Percentiles rank a stretch among this genome's conserved stretches.
Evolutionary conservation across 768 basidiomycete genomes (phyloP).

Genomic region (Boletus tomentosulus): DNA sequence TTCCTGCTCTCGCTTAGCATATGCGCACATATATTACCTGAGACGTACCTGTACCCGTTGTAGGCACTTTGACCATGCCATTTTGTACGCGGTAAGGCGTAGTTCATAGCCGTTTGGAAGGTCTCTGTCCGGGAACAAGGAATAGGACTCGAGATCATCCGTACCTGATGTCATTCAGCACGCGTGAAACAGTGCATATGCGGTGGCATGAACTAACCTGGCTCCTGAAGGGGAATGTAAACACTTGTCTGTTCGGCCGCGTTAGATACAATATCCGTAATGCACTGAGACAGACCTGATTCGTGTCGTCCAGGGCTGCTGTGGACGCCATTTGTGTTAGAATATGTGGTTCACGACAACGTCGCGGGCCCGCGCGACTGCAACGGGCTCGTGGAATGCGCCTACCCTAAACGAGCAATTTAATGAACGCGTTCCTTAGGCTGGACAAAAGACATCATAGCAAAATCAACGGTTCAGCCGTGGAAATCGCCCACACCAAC

Average conservation of each 20-base stretch:
- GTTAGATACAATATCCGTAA: constrained; percentile 2
- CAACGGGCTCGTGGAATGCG: background rate
- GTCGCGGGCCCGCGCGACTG: background rate
- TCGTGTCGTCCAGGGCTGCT: constrained; percentile 19
- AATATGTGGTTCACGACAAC: background rate
- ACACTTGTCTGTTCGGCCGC: constrained; percentile 20
- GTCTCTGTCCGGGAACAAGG: constrained; percentile 29
- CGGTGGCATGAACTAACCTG: constrained; percentile 16
- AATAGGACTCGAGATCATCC: constrained; percentile 17
- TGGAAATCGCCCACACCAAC: no score
- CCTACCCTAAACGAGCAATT: constrained; percentile 21
- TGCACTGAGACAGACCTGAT: constrained; percentile 22
- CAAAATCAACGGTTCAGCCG: no score
- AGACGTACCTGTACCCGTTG: constrained; percentile 49
- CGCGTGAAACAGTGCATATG: background rate
- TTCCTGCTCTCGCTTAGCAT: constrained; percentile 29
- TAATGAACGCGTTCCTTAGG: no score
- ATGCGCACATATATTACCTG: background rate
- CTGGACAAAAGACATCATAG: no score
- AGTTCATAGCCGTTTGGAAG: constrained; percentile 32
- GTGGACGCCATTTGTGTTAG: constrained; percentile 11
- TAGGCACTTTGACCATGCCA: constrained; percentile 58
- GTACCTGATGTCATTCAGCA: constrained; percentile 9
- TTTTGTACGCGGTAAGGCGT: constrained; percentile 50
- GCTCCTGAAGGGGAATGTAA: constrained; percentile 26